Evolutionary conservation across 352 stramenopile species (phyloP), one percentile per base, ranked within the genome.

Genomic region (Globisporangium ultimum): DNA sequence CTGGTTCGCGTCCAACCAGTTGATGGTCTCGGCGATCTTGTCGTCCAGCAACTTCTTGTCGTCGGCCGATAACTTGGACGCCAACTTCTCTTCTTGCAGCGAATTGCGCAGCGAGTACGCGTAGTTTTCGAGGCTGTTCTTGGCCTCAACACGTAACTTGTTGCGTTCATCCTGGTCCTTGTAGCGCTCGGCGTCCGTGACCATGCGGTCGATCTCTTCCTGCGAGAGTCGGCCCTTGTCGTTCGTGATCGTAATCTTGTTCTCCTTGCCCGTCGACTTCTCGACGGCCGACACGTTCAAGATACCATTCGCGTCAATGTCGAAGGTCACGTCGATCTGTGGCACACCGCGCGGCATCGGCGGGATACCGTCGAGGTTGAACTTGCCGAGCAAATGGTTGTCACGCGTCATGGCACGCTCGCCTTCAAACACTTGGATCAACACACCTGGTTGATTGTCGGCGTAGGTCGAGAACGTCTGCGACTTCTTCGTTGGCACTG

Each of bases 191-290:
- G 91, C 91, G 51, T 97, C 90, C 22, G 91, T 65, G 7, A 98
- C 87, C 88, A 97, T 97, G 64, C 86, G 73, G 46, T 98, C 89
- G 71, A 98, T 97, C 57, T 98, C 91, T 11, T 95, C 80, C 57
- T 96, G 85, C 50, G 80, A 95, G 20, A 98, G 76, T 28, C 91
- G 87, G 17, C 90, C 91, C 68, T 97, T 97, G 67, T 98, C 89
- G 75, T 97, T 97, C 53, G 86, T 97, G 74, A 98, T 98, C 56
- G 88, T 97, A 58, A 97, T 98, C 83, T 98, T 97, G 65, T 96
- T 88, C 61, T 96, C 87, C 72, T 96, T 96, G 48, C 89, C 88
- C 34, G 91, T 98, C 46, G 68, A 85, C 76, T 76, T 78, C 50
- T 78, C 68, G 28, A 68, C 53, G 1, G 91, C 91, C 22, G 70